A percentile compares a stretch with the other conserved stretches of the same genome.
phyloP scores from a whole-genome alignment of 2,329 filamentous ascomycete species.

The Macrophomina pseudophaseolina region DNA sequence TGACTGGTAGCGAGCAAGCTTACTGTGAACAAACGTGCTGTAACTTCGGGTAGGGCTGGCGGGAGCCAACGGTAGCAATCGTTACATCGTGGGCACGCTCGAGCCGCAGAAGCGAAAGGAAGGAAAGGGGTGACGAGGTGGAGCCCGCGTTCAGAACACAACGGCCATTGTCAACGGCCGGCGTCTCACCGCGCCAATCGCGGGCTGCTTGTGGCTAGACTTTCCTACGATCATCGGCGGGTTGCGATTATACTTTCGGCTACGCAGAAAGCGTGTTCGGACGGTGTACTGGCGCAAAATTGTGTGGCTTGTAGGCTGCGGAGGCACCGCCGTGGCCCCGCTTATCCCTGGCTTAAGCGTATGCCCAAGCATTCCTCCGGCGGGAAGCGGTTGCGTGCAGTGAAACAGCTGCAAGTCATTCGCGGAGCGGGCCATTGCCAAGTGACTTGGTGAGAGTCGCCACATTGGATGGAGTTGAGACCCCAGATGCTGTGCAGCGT shows the following conservation, averaged over 20 bases:
- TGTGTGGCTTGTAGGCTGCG: conserved; percentile 2
- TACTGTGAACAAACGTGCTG: conserved; percentile 14
- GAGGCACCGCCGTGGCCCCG: conserved; percentile 5
- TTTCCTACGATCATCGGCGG: background rate
- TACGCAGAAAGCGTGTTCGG: background rate
- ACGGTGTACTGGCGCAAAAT: conserved; percentile 5
- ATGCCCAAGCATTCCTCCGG: conserved; percentile 8
- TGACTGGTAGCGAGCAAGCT: conserved; percentile 6
- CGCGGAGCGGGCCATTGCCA: conserved; percentile 1
- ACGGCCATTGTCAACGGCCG: conserved; percentile 14
- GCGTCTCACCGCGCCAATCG: conserved; percentile 1
- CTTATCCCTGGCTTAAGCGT: conserved; percentile 7
- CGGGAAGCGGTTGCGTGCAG: background rate
- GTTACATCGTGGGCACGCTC: background rate
- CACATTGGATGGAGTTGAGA: conserved; percentile 18
- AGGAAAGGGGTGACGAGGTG: conserved; percentile 5
- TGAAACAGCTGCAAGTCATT: conserved; percentile 5
- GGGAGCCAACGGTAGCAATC: background rate
- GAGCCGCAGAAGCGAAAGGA: conserved; percentile 14
- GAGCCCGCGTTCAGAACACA: conserved; percentile 15
- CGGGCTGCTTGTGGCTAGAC: conserved; percentile 5
- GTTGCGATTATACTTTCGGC: conserved; percentile 3
- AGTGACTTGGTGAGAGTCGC: conserved; percentile 21
- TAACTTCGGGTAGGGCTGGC: conserved; percentile 21
- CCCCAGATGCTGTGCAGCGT: conserved; percentile 9